phyloP scores from a whole-genome alignment of 1,139 yeast genomes.

The Hansenula sp. region DNA sequence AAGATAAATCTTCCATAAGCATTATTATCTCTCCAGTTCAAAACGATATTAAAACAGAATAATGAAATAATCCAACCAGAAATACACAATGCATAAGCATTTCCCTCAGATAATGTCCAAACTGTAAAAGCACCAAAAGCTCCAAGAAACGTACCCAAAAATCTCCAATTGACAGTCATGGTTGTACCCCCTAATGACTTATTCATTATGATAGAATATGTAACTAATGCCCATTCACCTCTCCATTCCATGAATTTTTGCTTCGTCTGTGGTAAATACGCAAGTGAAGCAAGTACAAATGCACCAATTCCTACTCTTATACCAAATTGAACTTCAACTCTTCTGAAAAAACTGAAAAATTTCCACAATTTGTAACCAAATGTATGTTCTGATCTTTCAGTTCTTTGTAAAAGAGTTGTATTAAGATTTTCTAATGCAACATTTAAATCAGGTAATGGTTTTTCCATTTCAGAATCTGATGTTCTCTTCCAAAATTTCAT shows the following conservation, averaged over 20 bases:
- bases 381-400: constrained; percentile 9
- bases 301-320: constrained; percentile 79
- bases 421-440: constrained; percentile 16
- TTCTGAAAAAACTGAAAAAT: constrained; percentile 37
- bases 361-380: constrained; percentile 35
- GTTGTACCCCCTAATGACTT: constrained; percentile 86
- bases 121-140: constrained; percentile 54
- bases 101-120: constrained; percentile 58
- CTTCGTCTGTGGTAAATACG: constrained; percentile 56
- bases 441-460: constrained; percentile 14
- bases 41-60: constrained; percentile 64
- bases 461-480: background rate
- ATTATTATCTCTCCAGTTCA: constrained; percentile 60
- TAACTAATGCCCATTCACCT: constrained; percentile 81
- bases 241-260: constrained; percentile 60
- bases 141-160: constrained; percentile 73
- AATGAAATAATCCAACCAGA: constrained; percentile 58
- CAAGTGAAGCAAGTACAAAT: constrained; percentile 58
- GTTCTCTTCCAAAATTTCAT: constrained; percentile 42
- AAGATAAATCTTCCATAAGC: constrained; percentile 71
- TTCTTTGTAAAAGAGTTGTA: constrained; percentile 10
- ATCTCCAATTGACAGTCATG: constrained; percentile 72
- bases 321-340: constrained; percentile 75
- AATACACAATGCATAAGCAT: constrained; percentile 47
- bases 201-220: constrained; percentile 80